These are phyloP conservation scores for Purshia tridentata DNA, from an alignment of 306 rosid species.

Conservation along the genomic window DNA sequence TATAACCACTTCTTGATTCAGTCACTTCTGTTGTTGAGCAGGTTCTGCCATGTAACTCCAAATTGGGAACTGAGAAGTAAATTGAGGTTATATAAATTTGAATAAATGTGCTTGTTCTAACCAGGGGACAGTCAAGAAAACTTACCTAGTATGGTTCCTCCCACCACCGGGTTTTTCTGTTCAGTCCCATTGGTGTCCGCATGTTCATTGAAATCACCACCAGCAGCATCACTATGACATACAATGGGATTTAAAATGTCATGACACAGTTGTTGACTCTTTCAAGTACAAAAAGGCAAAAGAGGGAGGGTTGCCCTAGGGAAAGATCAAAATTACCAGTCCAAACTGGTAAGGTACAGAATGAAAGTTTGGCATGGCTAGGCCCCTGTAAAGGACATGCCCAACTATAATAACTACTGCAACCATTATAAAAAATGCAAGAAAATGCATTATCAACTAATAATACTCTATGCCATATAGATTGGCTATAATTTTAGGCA, in stretches of 20 bases:
- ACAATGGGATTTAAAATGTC: constrained; percentile 4
- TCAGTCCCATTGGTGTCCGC: constrained; percentile 29
- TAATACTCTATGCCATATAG: too few relatives aligned
- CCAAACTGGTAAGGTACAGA: not conserved
- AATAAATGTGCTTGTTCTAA: not conserved
- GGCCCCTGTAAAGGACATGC: not conserved
- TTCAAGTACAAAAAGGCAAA: not conserved
- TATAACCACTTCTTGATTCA: constrained; percentile 34
- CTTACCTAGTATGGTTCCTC: constrained; percentile 45
- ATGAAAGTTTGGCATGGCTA: not conserved
- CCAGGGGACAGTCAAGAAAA: not conserved
- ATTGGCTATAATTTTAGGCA: too few relatives aligned
- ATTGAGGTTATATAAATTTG: not conserved
- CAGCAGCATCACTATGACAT: constrained; percentile 36
- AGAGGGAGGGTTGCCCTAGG: too few relatives aligned
- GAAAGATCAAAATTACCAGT: not conserved
- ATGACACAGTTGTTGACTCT: not conserved
- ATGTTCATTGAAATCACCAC: constrained; percentile 33
- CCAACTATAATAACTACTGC: not conserved
- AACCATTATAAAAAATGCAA: not conserved
- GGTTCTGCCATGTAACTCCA: constrained; percentile 37
- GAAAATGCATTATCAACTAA: not conserved
- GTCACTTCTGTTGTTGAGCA: constrained; percentile 36
- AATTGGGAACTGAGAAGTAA: constrained; percentile 36
- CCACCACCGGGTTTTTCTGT: constrained; percentile 30